These are phyloP conservation scores for Suhomyces yuchorum DNA, from an alignment of 1,139 yeast species.

Conservation along the genomic window DNA sequence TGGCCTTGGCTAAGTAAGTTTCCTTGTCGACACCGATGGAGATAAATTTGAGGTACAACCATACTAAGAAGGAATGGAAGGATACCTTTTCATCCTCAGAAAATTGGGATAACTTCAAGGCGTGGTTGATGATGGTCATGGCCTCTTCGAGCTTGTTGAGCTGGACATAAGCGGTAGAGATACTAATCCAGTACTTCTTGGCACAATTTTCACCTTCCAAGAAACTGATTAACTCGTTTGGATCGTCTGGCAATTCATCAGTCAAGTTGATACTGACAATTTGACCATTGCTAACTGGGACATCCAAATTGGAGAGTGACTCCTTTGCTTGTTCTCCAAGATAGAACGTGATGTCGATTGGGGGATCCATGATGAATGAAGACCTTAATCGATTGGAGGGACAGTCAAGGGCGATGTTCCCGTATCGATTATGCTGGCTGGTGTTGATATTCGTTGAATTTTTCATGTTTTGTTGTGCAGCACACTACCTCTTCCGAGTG, in stretches of 20 bases:
- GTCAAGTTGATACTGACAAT: slow-evolving; percentile 67
- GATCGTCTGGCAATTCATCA: slow-evolving; percentile 85
- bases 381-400: slow-evolving; percentile 2
- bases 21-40: slow-evolving; percentile 30
- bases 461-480: slow-evolving; percentile 2
- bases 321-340: slow-evolving; percentile 38
- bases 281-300: slow-evolving; percentile 71
- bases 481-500: slow-evolving; percentile 8
- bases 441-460: slow-evolving; percentile 9
- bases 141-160: slow-evolving; percentile 64
- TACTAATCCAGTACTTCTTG: slow-evolving; percentile 77
- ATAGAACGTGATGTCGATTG: slow-evolving; percentile 43
- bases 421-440: slow-evolving; percentile 1
- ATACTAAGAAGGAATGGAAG: slow-evolving; percentile 65
- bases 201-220: slow-evolving; percentile 79
- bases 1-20: slow-evolving; percentile 27
- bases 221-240: slow-evolving; percentile 75
- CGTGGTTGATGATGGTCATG: slow-evolving; percentile 61
- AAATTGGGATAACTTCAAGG: slow-evolving; percentile 46
- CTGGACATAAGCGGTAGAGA: slow-evolving; percentile 79
- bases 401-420: slow-evolving; percentile 1
- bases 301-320: slow-evolving; percentile 49
- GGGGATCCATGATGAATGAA: slow-evolving; percentile 30
- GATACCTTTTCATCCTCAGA: slow-evolving; percentile 53
- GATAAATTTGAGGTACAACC: slow-evolving; percentile 62